Conservation (phyloP, 2,329 filamentous ascomycete species). For the Fusarium sp. region DNA sequence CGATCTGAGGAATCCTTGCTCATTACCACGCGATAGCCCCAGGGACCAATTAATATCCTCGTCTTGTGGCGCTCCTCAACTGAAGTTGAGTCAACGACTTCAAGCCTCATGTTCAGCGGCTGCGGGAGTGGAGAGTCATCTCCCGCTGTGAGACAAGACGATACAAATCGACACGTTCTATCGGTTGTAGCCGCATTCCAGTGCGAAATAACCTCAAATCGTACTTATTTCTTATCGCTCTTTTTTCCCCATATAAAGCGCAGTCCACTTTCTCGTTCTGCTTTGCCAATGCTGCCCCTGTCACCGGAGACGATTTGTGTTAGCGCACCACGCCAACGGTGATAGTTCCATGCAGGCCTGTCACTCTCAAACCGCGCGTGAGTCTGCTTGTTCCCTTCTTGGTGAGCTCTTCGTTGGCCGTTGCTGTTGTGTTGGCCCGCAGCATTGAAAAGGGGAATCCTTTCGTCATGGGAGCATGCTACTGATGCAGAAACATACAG, state of each 20-base stretch:
- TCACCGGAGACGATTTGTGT: conserved; percentile 12
- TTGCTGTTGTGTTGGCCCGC: neutral
- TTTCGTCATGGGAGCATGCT: neutral
- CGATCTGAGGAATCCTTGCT: conserved; percentile 14
- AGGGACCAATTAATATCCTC: neutral
- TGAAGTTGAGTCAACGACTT: conserved; percentile 11
- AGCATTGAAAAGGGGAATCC: neutral
- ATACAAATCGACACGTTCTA: neutral
- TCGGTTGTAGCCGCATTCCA: conserved; percentile 12
- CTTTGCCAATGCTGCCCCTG: neutral
- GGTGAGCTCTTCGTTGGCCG: neutral
- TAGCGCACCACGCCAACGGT: conserved; percentile 25
- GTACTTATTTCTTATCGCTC: neutral
- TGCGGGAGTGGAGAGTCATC: neutral
- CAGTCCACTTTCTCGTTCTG: neutral
- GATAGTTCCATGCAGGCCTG: conserved; percentile 26
- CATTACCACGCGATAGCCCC: neutral
- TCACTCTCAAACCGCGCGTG: conserved; percentile 17
- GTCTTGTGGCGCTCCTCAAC: conserved; percentile 10
- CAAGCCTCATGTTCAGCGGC: conserved; percentile 3
- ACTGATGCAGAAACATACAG: neutral
- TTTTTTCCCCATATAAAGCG: neutral
- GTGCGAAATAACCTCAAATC: conserved; percentile 4
- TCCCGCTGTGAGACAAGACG: conserved; percentile 25
- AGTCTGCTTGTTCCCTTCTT: neutral